Evolutionary conservation across 202 grass and related monocot species (phyloP).

Genomic region (Zizania palustris): DNA sequence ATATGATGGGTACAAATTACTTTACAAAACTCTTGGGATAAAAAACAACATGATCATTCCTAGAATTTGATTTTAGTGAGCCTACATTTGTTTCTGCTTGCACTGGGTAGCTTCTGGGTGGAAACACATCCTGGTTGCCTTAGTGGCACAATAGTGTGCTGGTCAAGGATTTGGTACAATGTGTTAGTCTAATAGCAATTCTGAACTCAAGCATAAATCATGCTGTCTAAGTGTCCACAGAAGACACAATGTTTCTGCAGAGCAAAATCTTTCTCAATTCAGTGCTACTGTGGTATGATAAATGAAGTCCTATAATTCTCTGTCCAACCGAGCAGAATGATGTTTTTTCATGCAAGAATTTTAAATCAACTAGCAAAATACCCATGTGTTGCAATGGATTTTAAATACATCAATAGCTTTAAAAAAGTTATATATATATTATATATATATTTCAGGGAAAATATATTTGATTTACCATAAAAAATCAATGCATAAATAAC

Average conservation of each 20-base stretch:
- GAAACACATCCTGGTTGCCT: not conserved
- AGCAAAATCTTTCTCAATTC: not conserved
- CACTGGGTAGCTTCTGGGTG: not conserved
- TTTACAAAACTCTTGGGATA: conserved; percentile 12
- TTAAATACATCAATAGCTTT: too few relatives aligned
- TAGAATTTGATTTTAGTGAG: conserved; percentile 19
- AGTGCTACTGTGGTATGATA: not conserved
- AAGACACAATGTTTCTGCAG: not conserved
- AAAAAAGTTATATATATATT: too few relatives aligned
- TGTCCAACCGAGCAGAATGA: not conserved
- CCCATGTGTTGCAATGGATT: too few relatives aligned
- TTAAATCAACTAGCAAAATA: not conserved
- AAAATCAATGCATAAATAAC: too few relatives aligned
- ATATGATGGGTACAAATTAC: conserved; percentile 8
- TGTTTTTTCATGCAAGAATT: conserved; percentile 1
- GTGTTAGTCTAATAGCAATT: not conserved
- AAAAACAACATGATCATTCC: conserved; percentile 1
- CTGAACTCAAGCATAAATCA: conserved; percentile 16
- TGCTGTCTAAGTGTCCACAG: not conserved
- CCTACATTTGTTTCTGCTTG: not conserved
- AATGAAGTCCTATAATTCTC: too few relatives aligned
- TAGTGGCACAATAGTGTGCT: not conserved
- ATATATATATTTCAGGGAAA: too few relatives aligned
- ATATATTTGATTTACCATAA: too few relatives aligned
- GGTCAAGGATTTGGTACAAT: conserved; percentile 12